Percentiles rank a stretch among this genome's conserved stretches.
These are phyloP conservation scores for Aureobasidium sp. DNA, from an alignment of 2,329 filamentous ascomycete genomes.

Conservation along the genomic window DNA sequence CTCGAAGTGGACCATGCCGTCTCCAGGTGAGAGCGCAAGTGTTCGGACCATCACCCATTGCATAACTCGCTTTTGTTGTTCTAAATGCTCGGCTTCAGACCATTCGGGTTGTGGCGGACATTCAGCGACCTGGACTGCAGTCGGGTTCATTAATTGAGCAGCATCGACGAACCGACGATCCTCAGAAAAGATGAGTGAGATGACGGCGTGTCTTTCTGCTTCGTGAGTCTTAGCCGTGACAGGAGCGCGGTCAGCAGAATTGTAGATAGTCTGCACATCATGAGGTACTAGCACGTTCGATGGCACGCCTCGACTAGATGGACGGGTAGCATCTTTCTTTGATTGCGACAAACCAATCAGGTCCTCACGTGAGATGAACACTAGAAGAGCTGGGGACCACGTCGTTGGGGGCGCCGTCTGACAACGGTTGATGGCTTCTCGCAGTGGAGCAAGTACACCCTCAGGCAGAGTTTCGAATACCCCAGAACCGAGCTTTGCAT, in stretches of 20 bases:
- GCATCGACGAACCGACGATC: constrained; percentile 87
- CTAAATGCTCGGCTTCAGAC: constrained; percentile 80
- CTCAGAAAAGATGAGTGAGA: constrained; percentile 81
- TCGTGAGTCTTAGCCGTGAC: constrained; percentile 70
- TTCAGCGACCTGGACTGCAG: constrained; percentile 70
- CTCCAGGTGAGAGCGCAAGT: constrained; percentile 78
- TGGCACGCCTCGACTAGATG: not conserved
- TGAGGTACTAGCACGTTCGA: not conserved
- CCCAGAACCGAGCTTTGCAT: constrained; percentile 58
- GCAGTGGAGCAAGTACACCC: constrained; percentile 69
- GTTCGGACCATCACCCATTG: constrained; percentile 81
- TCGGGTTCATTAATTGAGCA: constrained; percentile 74
- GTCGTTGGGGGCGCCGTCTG: constrained; percentile 72
- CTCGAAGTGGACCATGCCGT: constrained; percentile 81
- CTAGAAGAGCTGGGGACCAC: constrained; percentile 66
- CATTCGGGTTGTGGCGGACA: constrained; percentile 68
- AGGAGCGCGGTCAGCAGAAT: constrained; percentile 10
- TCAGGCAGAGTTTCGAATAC: constrained; percentile 80
- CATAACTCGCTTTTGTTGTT: constrained; percentile 86
- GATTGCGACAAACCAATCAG: constrained; percentile 54
- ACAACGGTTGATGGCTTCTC: constrained; percentile 77
- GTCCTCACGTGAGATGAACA: constrained; percentile 74
- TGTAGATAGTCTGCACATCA: constrained; percentile 17
- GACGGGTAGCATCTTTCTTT: constrained; percentile 21
- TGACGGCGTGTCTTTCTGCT: constrained; percentile 69